Evolutionary conservation across 768 basidiomycete species (phyloP).

Genomic region (Suillus alpinus): DNA sequence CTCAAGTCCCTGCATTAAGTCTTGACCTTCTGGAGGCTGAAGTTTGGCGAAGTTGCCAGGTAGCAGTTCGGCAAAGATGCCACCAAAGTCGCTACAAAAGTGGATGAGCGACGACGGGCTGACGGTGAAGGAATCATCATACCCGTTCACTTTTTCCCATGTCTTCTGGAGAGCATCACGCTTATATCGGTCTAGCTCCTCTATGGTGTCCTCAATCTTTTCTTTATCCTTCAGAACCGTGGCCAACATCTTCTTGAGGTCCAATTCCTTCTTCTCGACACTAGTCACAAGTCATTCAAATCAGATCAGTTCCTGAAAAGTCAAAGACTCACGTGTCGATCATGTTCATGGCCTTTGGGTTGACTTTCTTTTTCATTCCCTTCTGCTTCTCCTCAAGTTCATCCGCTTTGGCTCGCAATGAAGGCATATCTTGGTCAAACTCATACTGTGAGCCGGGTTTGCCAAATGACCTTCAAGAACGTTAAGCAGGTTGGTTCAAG

Average conservation of each 20-base stretch:
- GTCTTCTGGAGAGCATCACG: conserved; percentile 90
- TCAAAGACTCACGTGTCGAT: conserved; percentile 73
- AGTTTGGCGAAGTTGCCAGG: conserved; percentile 96
- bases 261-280: conserved; percentile 88
- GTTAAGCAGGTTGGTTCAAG: conserved; percentile 3
- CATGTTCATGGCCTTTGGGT: conserved; percentile 94
- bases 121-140: neutral
- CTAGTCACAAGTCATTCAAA: conserved; percentile 36
- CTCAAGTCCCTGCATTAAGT: conserved; percentile 92
- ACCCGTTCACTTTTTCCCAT: conserved; percentile 95
- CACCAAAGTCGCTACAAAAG: conserved; percentile 81
- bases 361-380: conserved; percentile 92
- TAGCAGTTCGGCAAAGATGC: conserved; percentile 82
- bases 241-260: conserved; percentile 83
- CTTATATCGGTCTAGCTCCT: conserved; percentile 91
- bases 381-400: conserved; percentile 79
- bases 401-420: conserved; percentile 58
- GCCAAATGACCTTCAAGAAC: conserved; percentile 68
- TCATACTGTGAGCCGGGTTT: conserved; percentile 79
- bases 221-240: conserved; percentile 89
- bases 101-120: neutral
- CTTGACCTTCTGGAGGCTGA: conserved; percentile 89
- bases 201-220: conserved; percentile 94
- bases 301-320: neutral
- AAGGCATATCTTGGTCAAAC: conserved; percentile 62